Conservation (phyloP, 371 early-diverging fungal species). For the Rhizopus arrhizus region DNA sequence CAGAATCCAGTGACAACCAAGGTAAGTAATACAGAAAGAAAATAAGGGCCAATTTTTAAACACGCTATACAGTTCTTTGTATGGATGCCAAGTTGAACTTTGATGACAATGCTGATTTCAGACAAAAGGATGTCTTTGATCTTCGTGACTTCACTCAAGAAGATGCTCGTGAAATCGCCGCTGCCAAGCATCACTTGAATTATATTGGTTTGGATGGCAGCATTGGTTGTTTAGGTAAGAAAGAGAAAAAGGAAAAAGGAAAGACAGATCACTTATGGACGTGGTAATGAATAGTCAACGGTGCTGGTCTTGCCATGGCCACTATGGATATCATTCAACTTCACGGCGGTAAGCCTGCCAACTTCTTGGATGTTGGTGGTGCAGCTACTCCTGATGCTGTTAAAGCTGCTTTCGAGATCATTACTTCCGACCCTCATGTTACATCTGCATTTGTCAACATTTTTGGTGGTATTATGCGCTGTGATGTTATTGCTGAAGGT, state of each 20-base stretch:
- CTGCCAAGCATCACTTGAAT: constrained; percentile 95
- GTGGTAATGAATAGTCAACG: constrained; percentile 74
- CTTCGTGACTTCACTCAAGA: constrained; percentile 94
- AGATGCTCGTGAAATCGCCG: constrained; percentile 96
- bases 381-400: constrained; percentile 93
- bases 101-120: constrained; percentile 98
- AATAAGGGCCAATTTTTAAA: background rate
- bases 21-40: constrained; percentile 48
- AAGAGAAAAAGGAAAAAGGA: too few species aligned
- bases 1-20: constrained; percentile 87
- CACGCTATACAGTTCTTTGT: constrained; percentile 39
- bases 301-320: constrained; percentile 99
- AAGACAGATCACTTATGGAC: background rate
- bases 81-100: constrained; percentile 83
- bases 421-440: constrained; percentile 89
- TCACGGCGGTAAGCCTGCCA: constrained; percentile 98
- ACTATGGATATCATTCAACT: constrained; percentile 99
- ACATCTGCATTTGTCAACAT: constrained; percentile 98
- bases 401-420: constrained; percentile 98
- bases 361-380: constrained; percentile 99
- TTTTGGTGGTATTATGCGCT: constrained; percentile 99
- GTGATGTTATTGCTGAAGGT: constrained; percentile 97
- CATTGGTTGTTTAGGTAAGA: constrained; percentile 68
- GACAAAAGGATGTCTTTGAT: constrained; percentile 88
- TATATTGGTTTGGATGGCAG: constrained; percentile 98